Percentiles rank a stretch among this genome's conserved stretches.
These are phyloP conservation scores for Trichoderma guizhouense DNA, from an alignment of 2,329 filamentous ascomycete genomes.

Conservation along the genomic window DNA sequence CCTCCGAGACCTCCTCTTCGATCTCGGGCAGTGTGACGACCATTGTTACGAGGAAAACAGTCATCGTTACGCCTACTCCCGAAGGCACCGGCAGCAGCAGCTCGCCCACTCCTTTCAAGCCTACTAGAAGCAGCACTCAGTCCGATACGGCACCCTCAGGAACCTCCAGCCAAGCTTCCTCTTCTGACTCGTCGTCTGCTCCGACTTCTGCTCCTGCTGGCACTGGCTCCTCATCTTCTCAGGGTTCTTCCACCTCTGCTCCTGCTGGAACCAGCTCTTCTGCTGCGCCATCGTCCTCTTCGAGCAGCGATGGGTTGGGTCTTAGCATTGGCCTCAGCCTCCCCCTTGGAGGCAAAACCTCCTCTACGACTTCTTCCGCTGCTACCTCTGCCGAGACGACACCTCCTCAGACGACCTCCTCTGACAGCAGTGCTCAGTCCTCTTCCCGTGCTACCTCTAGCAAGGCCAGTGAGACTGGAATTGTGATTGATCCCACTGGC, in stretches of 20 bases:
- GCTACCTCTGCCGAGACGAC: background rate
- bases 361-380: background rate
- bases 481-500: conserved; percentile 30
- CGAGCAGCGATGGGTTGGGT: background rate
- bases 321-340: background rate
- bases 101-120: conserved; percentile 20
- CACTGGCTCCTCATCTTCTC: background rate
- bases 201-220: background rate
- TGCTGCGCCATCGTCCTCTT: background rate
- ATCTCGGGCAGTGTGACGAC: conserved; percentile 7
- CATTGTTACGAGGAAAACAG: conserved; percentile 3
- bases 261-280: background rate
- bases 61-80: conserved; percentile 10
- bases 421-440: conserved; percentile 10
- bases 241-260: background rate
- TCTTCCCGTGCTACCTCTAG: conserved; percentile 2
- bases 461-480: conserved; percentile 18
- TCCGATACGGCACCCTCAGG: conserved; percentile 5
- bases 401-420: conserved; percentile 22
- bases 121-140: background rate
- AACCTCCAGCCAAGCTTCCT: background rate
- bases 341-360: background rate
- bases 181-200: background rate
- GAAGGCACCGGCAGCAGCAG: background rate
- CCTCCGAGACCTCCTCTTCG: background rate